A percentile compares a stretch with the other conserved stretches of the same genome.
phyloP scores from a whole-genome alignment of 164 flowering plant genomes.

The Annona squamosa region DNA sequence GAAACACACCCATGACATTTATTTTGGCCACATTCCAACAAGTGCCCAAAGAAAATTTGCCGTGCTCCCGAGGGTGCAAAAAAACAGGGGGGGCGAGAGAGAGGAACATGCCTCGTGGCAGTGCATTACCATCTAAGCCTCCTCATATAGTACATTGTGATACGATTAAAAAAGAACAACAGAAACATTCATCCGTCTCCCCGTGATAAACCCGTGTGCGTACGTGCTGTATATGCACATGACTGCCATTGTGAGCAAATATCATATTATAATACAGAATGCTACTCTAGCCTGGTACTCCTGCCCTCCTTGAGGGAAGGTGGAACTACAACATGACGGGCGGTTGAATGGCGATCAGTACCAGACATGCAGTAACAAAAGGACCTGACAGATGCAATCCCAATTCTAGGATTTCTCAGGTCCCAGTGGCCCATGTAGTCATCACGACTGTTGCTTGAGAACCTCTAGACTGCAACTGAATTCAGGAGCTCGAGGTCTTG shows the following conservation, averaged over 20 bases:
- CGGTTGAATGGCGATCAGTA: constrained; percentile 8
- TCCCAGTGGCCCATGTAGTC: constrained; percentile 46
- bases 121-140: background rate
- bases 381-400: constrained; percentile 62
- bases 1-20: background rate
- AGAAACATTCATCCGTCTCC: constrained; percentile 1
- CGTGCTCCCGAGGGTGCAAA: too few species aligned
- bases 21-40: background rate
- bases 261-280: constrained; percentile 6
- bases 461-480: constrained; percentile 52
- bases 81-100: too few species aligned
- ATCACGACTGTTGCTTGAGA: constrained; percentile 48
- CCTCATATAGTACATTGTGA: background rate
- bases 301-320: background rate
- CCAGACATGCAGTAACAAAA: constrained; percentile 39
- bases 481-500: constrained; percentile 57
- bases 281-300: background rate
- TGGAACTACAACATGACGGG: constrained; percentile 22
- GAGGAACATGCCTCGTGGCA: too few species aligned
- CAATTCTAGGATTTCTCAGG: constrained; percentile 48
- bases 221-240: constrained; percentile 5
- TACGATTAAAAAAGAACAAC: background rate
- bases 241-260: constrained; percentile 6
- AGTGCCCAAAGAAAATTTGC: background rate
- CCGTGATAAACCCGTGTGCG: background rate